Conservation (phyloP, 2,329 filamentous ascomycete species). For the Scedosporium boydii region DNA sequence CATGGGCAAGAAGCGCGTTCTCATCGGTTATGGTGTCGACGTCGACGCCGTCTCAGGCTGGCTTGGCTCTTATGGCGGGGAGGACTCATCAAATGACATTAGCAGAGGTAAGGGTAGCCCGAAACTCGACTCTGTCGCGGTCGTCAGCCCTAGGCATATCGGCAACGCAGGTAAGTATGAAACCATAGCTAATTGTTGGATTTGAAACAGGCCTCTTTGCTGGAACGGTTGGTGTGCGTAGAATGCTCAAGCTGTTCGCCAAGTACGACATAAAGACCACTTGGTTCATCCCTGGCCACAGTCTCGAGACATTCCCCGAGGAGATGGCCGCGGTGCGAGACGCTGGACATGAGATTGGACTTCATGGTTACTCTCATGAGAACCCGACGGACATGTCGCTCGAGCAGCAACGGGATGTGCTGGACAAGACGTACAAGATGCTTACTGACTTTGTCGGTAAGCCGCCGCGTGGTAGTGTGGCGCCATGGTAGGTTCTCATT, state of each 20-base stretch:
- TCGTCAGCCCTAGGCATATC: neutral
- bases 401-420: conserved; percentile 66
- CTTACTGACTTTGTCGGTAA: conserved; percentile 61
- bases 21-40: conserved; percentile 55
- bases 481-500: conserved; percentile 39
- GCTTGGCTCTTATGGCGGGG: conserved; percentile 65
- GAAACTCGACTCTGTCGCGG: neutral
- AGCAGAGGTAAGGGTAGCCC: conserved; percentile 42
- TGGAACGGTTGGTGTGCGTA: conserved; percentile 54
- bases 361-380: conserved; percentile 69
- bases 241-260: conserved; percentile 60
- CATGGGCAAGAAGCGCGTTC: conserved; percentile 27
- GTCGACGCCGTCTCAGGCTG: conserved; percentile 70
- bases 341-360: conserved; percentile 38
- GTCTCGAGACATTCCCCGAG: conserved; percentile 38
- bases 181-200: neutral
- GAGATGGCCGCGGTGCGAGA: conserved; percentile 33
- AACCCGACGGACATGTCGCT: conserved; percentile 63
- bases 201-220: conserved; percentile 47
- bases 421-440: conserved; percentile 64
- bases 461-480: conserved; percentile 61
- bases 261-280: conserved; percentile 63
- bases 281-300: conserved; percentile 41
- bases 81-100: conserved; percentile 64
- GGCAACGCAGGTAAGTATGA: neutral